Evolutionary conservation across 2,329 filamentous ascomycete species (phyloP), one percentile per base, ranked within the genome.

Genomic region (Trichoderma gracile): DNA sequence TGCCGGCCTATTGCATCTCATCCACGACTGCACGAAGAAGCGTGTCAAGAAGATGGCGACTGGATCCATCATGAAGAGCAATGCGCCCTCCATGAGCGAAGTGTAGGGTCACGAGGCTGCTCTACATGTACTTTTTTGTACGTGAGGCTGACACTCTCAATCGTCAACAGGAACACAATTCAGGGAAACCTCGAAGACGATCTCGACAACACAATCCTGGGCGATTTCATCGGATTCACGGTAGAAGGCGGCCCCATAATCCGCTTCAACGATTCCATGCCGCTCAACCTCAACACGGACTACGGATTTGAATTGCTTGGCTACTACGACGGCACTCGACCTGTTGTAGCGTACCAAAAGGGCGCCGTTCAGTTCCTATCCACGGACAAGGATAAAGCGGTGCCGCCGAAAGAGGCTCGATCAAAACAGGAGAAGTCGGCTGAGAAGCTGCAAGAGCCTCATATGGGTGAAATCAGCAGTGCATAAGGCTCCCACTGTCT

Each of bases 1-100:
- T 56, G 84, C 83, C 5, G 83, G 82, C 0, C 68, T 85, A 49
- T 78, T 82, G 43, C 78, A 84, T 70, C 74, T 84, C 45, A 72
- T 84, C 52, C 79, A 82, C 63, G 75, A 77, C 59, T 76, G 72
- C 66, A 74, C 75, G 9, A 73, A 70, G 42, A 76, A 75, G 64
- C 73, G 75, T 3, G 70, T 81, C 23, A 75, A 74, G 66, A 75
- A 73, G 45, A 68, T 73, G n/a, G 68, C 62, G 9, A 66, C 67
- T 6, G 73, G 71, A 53, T 69, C 70, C 15, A 68, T 60, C 27
- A 62, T 70, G 30, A 68, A 70, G 17, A 71, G 74, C 7, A 67
- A 65, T 10, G 69, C 67, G 25, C 75, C 76, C 40, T 74, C 76
- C 6, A 78, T 81, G 67, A 81, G 79, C 64, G 77, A 80, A 74